Evolutionary conservation across 352 stramenopile genomes (phyloP).

Genomic region (Phytophthora foliorum): DNA sequence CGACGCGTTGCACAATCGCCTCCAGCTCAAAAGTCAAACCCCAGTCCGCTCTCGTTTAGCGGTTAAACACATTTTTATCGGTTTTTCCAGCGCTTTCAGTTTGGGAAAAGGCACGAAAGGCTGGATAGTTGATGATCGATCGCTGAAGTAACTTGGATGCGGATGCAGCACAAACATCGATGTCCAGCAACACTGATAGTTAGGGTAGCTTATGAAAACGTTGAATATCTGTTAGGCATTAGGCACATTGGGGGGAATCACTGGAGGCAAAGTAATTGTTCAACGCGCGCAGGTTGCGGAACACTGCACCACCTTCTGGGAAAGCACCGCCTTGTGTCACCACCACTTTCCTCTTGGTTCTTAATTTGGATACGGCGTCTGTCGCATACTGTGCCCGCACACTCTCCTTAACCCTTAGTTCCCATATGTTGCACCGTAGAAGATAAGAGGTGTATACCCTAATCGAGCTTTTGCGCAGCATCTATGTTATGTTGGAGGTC

Average conservation of each 20-base stretch:
- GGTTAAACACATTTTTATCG: background rate
- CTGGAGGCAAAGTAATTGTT: too few relatives aligned
- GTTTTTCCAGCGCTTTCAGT: background rate
- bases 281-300: too few relatives aligned
- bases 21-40: background rate
- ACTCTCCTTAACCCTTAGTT: slow-evolving; percentile 5
- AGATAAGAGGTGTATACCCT: slow-evolving; percentile 14
- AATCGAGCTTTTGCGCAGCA: slow-evolving; percentile 9
- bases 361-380: background rate
- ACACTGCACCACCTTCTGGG: too few relatives aligned
- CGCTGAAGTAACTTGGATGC: background rate
- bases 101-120: background rate
- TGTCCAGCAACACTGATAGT: background rate
- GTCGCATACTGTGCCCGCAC: background rate
- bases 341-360: background rate
- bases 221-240: background rate
- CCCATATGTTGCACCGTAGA: slow-evolving; percentile 10
- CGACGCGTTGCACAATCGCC: background rate
- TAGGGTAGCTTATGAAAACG: background rate
- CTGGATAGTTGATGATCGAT: background rate
- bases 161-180: background rate
- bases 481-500: slow-evolving; percentile 8
- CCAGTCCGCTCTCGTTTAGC: background rate
- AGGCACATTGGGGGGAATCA: too few relatives aligned
- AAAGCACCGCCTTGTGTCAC: background rate